Base-by-base conservation (phyloP, 116 monocot species). In the Zostera marina region DNA sequence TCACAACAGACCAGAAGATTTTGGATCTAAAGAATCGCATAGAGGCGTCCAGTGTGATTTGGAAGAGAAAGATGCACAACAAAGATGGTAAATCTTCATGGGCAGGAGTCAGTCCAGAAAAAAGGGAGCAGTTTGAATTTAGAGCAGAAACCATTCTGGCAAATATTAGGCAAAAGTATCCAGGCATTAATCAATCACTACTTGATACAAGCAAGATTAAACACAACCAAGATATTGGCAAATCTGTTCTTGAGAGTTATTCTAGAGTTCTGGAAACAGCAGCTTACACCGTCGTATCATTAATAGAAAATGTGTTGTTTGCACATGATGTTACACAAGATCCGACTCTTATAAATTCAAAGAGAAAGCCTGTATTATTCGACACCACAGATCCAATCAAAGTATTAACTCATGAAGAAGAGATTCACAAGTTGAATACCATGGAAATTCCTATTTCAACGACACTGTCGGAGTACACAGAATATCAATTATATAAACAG, bases 21-120 rank as follows among this genome's bases (percentile, higher is more conserved):
- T 69, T 92, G 0, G 92, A 92, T 58, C 69, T 92, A 47, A 92
- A 92, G 68, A 92, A 92, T 72, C 73, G 83, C 22, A 87, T 92
- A 8, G 92, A 92, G 63, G 87, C 92, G 2, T 92, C 87, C 11
- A 70, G 74, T 4, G 63, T 92, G 4, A 92, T 92, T 38, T 92
- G 92, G 92, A 92, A 81, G 74, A 73, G 87, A 72, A 92, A 92
- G 76, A 87, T 87, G 87, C 64, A 75, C 62, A 74, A 73, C 75
- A 92, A 83, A 69, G 83, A 83, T 44, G 44, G 66, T 42, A 92
- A 82, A 66, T 77, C 92, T 5, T 62, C 82, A 8, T 92, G 92
- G 92, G 78, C 83, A 9, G 80, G 81, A 44, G 62, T 70, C 22
- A 68, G 86, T 0, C 81, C 76, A 48, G 87, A 87, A 68, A 92